A percentile compares a stretch with the other conserved stretches of the same genome.
phyloP scores from a whole-genome alignment of 148 eudicot species.

The Rhododendron mucronatum region DNA sequence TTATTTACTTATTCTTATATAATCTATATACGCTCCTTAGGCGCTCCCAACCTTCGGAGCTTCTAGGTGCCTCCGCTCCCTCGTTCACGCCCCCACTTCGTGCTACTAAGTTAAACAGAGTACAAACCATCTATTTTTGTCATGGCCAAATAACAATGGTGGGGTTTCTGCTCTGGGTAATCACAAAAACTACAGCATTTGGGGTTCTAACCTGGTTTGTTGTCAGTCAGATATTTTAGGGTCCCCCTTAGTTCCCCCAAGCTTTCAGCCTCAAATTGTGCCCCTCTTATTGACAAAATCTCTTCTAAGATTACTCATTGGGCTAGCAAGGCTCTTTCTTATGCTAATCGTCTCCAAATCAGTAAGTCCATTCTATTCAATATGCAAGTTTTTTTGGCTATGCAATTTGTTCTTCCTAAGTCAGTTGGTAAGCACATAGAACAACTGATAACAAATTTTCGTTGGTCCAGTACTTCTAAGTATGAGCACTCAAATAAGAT shows the following conservation, averaged over 20 bases:
- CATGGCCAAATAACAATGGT: neutral
- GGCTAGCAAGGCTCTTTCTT: neutral
- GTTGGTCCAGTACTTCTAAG: neutral
- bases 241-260: neutral
- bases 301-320: neutral
- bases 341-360: neutral
- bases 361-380: neutral
- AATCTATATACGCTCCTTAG: too few species aligned
- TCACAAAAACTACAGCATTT: too few species aligned
- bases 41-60: too few species aligned
- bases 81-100: too few species aligned
- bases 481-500: neutral
- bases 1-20: too few species aligned
- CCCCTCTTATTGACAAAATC: neutral
- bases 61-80: too few species aligned
- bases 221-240: neutral
- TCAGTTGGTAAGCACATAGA: neutral
- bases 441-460: neutral
- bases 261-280: neutral
- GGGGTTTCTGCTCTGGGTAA: too few species aligned
- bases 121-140: neutral
- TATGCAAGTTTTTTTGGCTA: neutral
- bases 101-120: neutral
- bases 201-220: neutral
- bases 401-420: neutral